A percentile compares a stretch with the other conserved stretches of the same genome.
Conservation (phyloP, 495 filamentous ascomycete species). For the Rusavskia elegans region DNA sequence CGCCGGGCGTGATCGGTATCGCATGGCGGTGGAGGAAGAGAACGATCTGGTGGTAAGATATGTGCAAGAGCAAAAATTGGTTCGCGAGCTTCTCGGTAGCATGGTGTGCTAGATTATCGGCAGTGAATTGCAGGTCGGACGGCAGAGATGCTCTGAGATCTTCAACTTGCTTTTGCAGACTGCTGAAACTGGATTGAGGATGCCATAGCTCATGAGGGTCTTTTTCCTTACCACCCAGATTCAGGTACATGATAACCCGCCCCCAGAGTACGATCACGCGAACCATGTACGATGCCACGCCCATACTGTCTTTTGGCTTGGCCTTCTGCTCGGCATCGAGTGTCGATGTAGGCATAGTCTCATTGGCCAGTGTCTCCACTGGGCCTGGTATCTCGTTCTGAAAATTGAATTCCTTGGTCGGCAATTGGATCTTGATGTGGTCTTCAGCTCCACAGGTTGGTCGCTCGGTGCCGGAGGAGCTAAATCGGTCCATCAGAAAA, state of each 20-base stretch:
- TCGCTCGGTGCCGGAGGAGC: slow-evolving; percentile 85
- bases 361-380: slow-evolving; percentile 70
- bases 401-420: slow-evolving; percentile 79
- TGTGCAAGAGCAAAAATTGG: slow-evolving; percentile 89
- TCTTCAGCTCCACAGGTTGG: slow-evolving; percentile 86
- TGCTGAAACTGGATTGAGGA: slow-evolving; percentile 55
- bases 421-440: slow-evolving; percentile 75
- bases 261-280: slow-evolving; percentile 80
- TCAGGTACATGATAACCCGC: slow-evolving; percentile 74
- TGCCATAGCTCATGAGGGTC: slow-evolving; percentile 70
- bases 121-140: slow-evolving; percentile 48
- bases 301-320: slow-evolving; percentile 74
- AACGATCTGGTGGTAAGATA: slow-evolving; percentile 74
- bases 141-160: slow-evolving; percentile 58
- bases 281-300: slow-evolving; percentile 82
- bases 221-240: slow-evolving; percentile 74
- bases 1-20: slow-evolving; percentile 53
- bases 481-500: slow-evolving; percentile 94
- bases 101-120: slow-evolving; percentile 73
- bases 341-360: slow-evolving; percentile 43
- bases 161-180: slow-evolving; percentile 54
- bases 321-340: slow-evolving; percentile 46
- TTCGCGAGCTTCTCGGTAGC: slow-evolving; percentile 72
- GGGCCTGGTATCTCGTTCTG: slow-evolving; percentile 80
- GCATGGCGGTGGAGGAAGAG: slow-evolving; percentile 85